phyloP scores from a whole-genome alignment of 257 asterid genomes.

The Mitragyna speciosa region DNA sequence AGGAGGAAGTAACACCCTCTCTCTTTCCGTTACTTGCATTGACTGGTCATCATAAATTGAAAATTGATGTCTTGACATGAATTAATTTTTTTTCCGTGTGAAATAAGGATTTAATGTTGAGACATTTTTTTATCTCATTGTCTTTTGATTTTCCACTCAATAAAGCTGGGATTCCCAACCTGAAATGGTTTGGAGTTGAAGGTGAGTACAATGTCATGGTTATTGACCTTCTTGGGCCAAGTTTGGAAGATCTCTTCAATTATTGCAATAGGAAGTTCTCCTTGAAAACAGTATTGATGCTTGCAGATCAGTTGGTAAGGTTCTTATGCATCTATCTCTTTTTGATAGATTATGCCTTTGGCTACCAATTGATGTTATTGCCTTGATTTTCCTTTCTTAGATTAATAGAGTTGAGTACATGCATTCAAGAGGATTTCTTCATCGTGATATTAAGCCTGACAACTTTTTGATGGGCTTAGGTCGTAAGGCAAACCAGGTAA shows the following conservation, averaged over 20 bases:
- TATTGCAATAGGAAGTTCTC: conserved; percentile 79
- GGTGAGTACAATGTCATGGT: conserved; percentile 85
- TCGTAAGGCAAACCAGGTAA: conserved; percentile 95
- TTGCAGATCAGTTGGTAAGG: conserved; percentile 88
- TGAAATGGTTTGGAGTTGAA: conserved; percentile 90
- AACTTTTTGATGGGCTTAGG: conserved; percentile 94
- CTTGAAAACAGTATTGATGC: conserved; percentile 86
- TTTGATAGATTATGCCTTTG: conserved; percentile 16
- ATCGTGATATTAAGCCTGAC: conserved; percentile 96
- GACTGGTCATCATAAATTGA: neutral
- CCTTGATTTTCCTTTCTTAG: conserved; percentile 35
- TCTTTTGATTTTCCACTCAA: conserved; percentile 23
- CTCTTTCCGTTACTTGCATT: conserved; percentile 18
- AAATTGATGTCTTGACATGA: neutral
- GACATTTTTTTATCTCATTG: neutral
- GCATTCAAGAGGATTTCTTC: conserved; percentile 97
- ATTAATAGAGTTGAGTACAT: conserved; percentile 92
- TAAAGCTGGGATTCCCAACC: conserved; percentile 83
- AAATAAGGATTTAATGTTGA: neutral
- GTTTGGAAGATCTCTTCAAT: conserved; percentile 87
- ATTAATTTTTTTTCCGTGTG: neutral
- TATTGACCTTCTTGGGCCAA: conserved; percentile 93
- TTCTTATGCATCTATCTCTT: conserved; percentile 13
- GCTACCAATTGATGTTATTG: conserved; percentile 13
- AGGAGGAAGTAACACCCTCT: conserved; percentile 74